Percentiles rank a stretch among this genome's conserved stretches.
Evolutionary conservation across 2,329 filamentous ascomycete species (phyloP).

Genomic region (Trichoderma asperellum): DNA sequence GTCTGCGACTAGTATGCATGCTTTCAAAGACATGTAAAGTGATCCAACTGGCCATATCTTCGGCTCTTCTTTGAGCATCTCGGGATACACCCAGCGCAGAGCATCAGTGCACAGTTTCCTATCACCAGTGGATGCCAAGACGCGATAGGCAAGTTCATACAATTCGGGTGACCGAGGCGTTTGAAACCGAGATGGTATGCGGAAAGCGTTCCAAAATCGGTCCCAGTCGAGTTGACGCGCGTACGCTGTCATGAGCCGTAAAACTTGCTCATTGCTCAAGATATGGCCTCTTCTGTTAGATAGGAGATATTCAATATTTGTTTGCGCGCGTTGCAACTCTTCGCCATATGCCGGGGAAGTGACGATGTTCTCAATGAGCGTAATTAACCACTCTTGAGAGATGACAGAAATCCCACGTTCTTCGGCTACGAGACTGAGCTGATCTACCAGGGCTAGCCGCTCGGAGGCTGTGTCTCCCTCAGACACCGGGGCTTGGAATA

Average conservation of each 20-base stretch:
- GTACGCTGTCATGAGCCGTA: slow-evolving; percentile 52
- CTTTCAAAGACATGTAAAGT: slow-evolving; percentile 54
- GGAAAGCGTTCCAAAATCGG: slow-evolving; percentile 65
- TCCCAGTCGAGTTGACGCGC: slow-evolving; percentile 55
- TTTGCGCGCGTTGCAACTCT: slow-evolving; percentile 46
- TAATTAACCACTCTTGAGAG: slow-evolving; percentile 53
- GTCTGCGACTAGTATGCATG: slow-evolving; percentile 61
- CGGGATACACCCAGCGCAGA: slow-evolving; percentile 58
- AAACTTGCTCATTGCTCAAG: slow-evolving; percentile 46
- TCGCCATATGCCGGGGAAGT: slow-evolving; percentile 39
- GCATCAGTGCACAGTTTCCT: slow-evolving; percentile 51
- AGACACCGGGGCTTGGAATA: slow-evolving; percentile 40
- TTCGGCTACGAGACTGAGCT: slow-evolving; percentile 50
- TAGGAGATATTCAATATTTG: slow-evolving; percentile 52
- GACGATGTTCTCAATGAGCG: slow-evolving; percentile 49
- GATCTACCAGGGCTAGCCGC: slow-evolving; percentile 47
- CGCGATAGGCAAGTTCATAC: slow-evolving; percentile 58
- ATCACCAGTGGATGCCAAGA: slow-evolving; percentile 51
- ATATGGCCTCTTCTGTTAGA: slow-evolving; percentile 41
- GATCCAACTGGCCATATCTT: slow-evolving; percentile 49
- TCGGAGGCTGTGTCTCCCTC: slow-evolving; percentile 34
- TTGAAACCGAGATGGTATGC: slow-evolving; percentile 55
- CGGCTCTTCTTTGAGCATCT: slow-evolving; percentile 61
- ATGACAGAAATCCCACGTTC: slow-evolving; percentile 51
- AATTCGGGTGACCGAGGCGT: slow-evolving; percentile 54